Conservation (phyloP, 441 rosid species). For the Gossypium schwendimanii region DNA sequence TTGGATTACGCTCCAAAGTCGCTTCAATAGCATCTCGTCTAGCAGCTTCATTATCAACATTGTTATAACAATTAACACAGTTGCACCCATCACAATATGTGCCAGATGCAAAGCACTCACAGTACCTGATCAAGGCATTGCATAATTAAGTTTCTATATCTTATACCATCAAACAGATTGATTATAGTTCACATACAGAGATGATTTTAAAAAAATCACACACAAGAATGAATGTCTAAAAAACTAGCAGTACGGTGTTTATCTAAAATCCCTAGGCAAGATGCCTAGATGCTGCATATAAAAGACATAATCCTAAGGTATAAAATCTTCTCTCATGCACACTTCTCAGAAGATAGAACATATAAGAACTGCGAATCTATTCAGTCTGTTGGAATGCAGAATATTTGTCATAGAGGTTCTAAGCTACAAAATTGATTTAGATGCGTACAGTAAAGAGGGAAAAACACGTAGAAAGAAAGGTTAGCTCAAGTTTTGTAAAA, state of each 20-base stretch:
- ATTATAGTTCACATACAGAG: background rate
- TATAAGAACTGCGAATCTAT: background rate
- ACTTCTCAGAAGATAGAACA: background rate
- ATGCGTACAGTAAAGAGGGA: background rate
- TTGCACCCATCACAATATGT: constrained; percentile 84
- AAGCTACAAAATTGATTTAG: background rate
- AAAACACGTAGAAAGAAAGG: background rate
- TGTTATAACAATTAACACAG: constrained; percentile 71
- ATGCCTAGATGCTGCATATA: background rate
- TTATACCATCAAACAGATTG: background rate
- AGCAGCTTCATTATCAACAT: constrained; percentile 57
- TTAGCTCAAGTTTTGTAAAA: background rate
- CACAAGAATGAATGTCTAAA: background rate
- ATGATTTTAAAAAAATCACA: background rate
- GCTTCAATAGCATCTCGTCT: constrained; percentile 71
- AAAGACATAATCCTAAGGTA: background rate
- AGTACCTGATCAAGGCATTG: constrained; percentile 51
- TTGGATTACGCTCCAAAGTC: constrained; percentile 73
- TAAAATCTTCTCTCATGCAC: background rate
- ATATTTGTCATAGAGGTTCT: background rate
- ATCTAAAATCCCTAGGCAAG: background rate
- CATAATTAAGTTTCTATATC: constrained; percentile 11
- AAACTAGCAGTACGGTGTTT: background rate
- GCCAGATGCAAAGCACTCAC: constrained; percentile 94
- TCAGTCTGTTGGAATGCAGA: background rate